A percentile compares a stretch with the other conserved stretches of the same genome.
These are phyloP conservation scores for Pestalotiopsis sp. DNA, from an alignment of 2,329 filamentous ascomycete species.

Conservation along the genomic window DNA sequence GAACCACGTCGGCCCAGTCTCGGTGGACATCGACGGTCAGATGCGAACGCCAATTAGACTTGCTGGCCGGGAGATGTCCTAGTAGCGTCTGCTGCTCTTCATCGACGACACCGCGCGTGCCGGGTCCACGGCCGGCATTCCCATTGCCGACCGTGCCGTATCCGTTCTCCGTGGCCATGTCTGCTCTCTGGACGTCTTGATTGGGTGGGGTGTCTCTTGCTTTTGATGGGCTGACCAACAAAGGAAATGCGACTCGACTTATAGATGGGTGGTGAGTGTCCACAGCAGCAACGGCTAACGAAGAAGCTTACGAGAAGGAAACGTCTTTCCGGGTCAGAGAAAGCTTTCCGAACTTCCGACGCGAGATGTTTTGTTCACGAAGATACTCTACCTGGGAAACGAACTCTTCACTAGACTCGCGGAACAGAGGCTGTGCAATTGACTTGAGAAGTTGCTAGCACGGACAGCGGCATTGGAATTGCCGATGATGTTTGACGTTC, in stretches of 20 bases:
- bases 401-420: not conserved
- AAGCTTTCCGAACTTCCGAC: not conserved
- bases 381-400: not conserved
- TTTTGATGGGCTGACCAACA: not conserved
- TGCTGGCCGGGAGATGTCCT: slow-evolving; percentile 16
- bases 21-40: slow-evolving; percentile 55
- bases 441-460: not conserved
- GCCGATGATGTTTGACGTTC: not conserved
- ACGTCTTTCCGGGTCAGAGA: not conserved
- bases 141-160: slow-evolving; percentile 27
- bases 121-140: slow-evolving; percentile 15
- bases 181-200: not conserved
- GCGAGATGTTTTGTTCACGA: not conserved
- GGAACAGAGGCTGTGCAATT: not conserved
- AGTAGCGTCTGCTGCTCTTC: slow-evolving; percentile 38
- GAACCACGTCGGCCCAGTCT: slow-evolving; percentile 66
- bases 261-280: not conserved
- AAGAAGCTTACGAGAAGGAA: not conserved
- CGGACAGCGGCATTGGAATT: not conserved
- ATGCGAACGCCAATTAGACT: slow-evolving; percentile 31
- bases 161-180: slow-evolving; percentile 29
- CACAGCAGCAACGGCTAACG: not conserved
- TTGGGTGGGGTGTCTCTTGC: not conserved
- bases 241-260: not conserved
- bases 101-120: slow-evolving; percentile 25